Evolutionary conservation across 257 asterid species (phyloP).

Genomic region (Lycium ferocissimum): DNA sequence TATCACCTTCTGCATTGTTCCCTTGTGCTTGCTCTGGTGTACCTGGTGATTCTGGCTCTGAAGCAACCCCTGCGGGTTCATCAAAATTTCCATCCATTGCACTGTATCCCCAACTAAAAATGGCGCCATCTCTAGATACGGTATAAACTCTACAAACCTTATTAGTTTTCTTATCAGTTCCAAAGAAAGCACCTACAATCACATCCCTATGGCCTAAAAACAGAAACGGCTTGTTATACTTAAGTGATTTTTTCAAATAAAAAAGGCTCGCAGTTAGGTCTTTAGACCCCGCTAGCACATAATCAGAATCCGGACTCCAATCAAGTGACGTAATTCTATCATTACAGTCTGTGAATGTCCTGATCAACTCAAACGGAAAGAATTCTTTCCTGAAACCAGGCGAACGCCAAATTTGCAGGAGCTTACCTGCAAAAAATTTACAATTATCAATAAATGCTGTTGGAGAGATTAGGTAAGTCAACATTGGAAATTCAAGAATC

Average conservation of each 20-base stretch:
- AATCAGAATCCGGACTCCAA: slow-evolving; percentile 87
- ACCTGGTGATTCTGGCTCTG: slow-evolving; percentile 85
- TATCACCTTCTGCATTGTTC: slow-evolving; percentile 46
- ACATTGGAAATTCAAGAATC: not conserved
- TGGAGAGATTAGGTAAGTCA: not conserved
- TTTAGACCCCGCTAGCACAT: slow-evolving; percentile 75
- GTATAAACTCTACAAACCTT: slow-evolving; percentile 62
- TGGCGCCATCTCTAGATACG: slow-evolving; percentile 87
- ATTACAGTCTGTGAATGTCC: slow-evolving; percentile 79
- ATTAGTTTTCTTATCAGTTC: slow-evolving; percentile 66
- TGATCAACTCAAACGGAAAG: slow-evolving; percentile 85
- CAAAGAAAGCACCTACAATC: slow-evolving; percentile 81
- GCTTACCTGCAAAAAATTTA: slow-evolving; percentile 73
- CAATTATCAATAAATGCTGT: too few species aligned
- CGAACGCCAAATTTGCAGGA: slow-evolving; percentile 90
- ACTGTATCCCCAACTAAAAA: slow-evolving; percentile 68
- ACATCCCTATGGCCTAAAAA: slow-evolving; percentile 87
- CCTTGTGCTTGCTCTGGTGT: slow-evolving; percentile 67
- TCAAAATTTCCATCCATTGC: slow-evolving; percentile 42
- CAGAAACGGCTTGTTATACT: slow-evolving; percentile 64
- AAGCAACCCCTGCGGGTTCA: slow-evolving; percentile 45
- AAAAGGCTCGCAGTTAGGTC: slow-evolving; percentile 85
- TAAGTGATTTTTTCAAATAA: slow-evolving; percentile 51
- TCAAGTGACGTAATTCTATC: slow-evolving; percentile 70
- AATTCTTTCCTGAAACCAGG: slow-evolving; percentile 91